A percentile compares a stretch with the other conserved stretches of the same genome.
Conservation (phyloP, 495 filamentous ascomycete genomes). For the Cercophora sp. region DNA sequence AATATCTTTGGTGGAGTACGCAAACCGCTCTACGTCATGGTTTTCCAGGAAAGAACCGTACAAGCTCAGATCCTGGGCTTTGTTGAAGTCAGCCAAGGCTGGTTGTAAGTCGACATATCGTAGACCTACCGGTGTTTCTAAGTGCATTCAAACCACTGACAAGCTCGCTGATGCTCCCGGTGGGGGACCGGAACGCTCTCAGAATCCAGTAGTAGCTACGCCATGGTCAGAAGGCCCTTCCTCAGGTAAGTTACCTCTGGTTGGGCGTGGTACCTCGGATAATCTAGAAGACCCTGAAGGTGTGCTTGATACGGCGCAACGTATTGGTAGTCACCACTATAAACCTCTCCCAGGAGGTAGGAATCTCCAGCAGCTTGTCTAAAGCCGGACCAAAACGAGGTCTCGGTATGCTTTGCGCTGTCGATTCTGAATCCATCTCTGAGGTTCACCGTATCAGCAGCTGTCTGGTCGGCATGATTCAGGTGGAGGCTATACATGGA, state of each 20-base stretch:
- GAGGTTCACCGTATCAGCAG: neutral
- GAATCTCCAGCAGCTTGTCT: conserved; percentile 61
- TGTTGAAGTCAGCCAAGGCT: too few species aligned
- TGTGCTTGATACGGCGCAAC: conserved; percentile 63
- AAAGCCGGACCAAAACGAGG: conserved; percentile 65
- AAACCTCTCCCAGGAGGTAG: conserved; percentile 69
- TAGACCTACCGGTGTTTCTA: conserved; percentile 30
- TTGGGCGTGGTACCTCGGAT: conserved; percentile 47
- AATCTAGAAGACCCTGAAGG: conserved; percentile 66
- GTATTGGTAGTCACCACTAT: conserved; percentile 56
- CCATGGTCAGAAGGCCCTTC: too few species aligned
- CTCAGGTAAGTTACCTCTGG: too few species aligned
- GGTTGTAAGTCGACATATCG: too few species aligned
- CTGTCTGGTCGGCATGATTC: neutral
- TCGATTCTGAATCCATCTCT: conserved; percentile 74
- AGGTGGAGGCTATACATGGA: conserved; percentile 40
- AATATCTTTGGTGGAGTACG: conserved; percentile 52
- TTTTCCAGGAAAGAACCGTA: conserved; percentile 77
- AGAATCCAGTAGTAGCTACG: conserved; percentile 56
- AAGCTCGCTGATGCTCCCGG: conserved; percentile 54
- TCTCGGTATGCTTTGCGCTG: conserved; percentile 67
- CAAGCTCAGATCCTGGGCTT: conserved; percentile 59
- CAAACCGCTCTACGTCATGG: conserved; percentile 69
- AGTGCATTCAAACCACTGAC: conserved; percentile 57
- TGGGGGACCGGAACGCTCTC: conserved; percentile 57